A percentile compares a stretch with the other conserved stretches of the same genome.
phyloP scores from a whole-genome alignment of 2,329 filamentous ascomycete genomes.

The Aspergillus alliaceus region DNA sequence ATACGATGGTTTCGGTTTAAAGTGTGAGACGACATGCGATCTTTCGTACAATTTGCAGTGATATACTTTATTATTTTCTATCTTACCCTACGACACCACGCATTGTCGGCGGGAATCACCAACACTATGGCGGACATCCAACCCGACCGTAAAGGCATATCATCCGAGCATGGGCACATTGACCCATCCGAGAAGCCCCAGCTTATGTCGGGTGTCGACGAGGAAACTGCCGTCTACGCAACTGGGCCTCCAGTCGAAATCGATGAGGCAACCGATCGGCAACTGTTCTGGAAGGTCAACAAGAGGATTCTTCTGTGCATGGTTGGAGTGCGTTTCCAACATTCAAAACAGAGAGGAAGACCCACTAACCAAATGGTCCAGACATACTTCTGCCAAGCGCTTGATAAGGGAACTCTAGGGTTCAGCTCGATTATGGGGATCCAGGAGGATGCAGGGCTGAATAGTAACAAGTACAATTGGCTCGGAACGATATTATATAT shows the following conservation, averaged over 20 bases:
- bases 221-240: not conserved
- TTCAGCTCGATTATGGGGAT: constrained; percentile 27
- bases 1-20: not conserved
- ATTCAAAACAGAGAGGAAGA: not conserved
- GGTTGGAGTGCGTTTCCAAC: not conserved
- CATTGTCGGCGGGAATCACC: too few species aligned
- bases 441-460: constrained; percentile 33
- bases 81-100: too few species aligned
- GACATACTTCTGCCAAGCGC: constrained; percentile 23
- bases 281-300: constrained; percentile 20
- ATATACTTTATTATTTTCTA: too few species aligned
- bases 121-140: not conserved
- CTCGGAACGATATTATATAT: constrained; percentile 51
- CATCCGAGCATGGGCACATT: not conserved
- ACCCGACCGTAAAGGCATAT: not conserved
- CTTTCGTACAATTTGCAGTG: too few species aligned
- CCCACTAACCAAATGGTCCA: not conserved
- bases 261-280: constrained; percentile 16
- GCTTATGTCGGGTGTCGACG: not conserved
- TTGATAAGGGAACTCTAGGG: constrained; percentile 22
- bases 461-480: constrained; percentile 43
- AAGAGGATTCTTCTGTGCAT: constrained; percentile 11
- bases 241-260: constrained; percentile 6
- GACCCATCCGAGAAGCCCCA: constrained; percentile 3
- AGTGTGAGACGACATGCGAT: not conserved